phyloP scores from a whole-genome alignment of 2,329 filamentous ascomycete genomes.

The Bipolaris sorokiniana region DNA sequence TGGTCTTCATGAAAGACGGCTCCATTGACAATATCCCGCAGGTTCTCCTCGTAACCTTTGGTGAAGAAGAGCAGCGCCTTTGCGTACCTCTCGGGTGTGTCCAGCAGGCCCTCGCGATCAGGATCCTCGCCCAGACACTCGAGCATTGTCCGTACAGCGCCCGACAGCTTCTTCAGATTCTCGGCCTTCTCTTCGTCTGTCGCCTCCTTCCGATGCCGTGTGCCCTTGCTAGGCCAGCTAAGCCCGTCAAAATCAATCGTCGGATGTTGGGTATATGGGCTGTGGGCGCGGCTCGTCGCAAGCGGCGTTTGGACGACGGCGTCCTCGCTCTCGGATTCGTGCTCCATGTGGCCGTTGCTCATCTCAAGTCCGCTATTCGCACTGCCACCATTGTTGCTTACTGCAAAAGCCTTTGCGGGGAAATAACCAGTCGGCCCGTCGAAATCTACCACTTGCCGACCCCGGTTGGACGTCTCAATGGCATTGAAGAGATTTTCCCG shows the following conservation, averaged over 20 bases:
- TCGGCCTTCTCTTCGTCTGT: conserved; percentile 64
- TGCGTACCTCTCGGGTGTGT: conserved; percentile 83
- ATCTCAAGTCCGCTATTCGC: conserved; percentile 25
- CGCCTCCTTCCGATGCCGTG: conserved; percentile 65
- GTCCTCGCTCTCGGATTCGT: conserved; percentile 61
- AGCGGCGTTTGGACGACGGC: conserved; percentile 58
- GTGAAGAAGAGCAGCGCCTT: conserved; percentile 97
- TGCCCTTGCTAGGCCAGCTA: conserved; percentile 66
- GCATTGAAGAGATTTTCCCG: conserved; percentile 64
- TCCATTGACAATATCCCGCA: conserved; percentile 87
- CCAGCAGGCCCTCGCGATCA: conserved; percentile 66
- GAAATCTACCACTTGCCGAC: conserved; percentile 55
- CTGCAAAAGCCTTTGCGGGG: conserved; percentile 28
- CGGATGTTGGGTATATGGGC: conserved; percentile 58
- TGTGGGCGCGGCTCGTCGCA: conserved; percentile 58
- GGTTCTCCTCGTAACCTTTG: conserved; percentile 94
- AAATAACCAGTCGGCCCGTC: conserved; percentile 45
- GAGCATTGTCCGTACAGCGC: conserved; percentile 67
- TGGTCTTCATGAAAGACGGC: conserved; percentile 97
- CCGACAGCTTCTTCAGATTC: conserved; percentile 65
- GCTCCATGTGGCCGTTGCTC: conserved; percentile 43
- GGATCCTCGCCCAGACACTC: conserved; percentile 72
- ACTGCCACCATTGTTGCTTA: conserved; percentile 18
- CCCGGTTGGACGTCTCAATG: conserved; percentile 63
- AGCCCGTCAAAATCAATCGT: conserved; percentile 63